Percentiles rank a stretch among this genome's conserved stretches.
These are phyloP conservation scores for Pythium phragmiticola DNA, from an alignment of 352 stramenopile species.

Conservation along the genomic window DNA sequence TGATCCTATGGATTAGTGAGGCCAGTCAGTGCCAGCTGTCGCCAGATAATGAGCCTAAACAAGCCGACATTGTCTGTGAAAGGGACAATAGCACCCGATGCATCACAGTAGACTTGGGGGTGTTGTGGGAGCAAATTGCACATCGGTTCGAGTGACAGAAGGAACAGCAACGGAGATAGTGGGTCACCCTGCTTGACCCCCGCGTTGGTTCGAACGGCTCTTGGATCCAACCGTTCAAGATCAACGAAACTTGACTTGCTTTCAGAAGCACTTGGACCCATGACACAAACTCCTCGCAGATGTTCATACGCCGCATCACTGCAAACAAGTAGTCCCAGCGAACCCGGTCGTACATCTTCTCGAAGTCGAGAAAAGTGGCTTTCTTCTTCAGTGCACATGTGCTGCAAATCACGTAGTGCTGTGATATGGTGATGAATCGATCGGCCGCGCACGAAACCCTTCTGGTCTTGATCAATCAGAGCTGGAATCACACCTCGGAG, in stretches of 20 bases:
- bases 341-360: conserved; percentile 2
- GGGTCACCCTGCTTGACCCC: conserved; percentile 9
- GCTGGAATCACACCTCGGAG: no score
- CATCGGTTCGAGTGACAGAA: conserved; percentile 1
- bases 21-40: no score
- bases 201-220: not conserved
- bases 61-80: no score
- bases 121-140: not conserved
- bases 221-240: conserved; percentile 3
- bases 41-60: no score
- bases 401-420: no score
- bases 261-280: conserved; percentile 4
- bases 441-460: no score
- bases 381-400: no score
- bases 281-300: not conserved
- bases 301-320: conserved; percentile 6
- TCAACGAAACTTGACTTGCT: not conserved
- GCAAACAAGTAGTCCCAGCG: not conserved
- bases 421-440: no score
- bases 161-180: conserved; percentile 1
- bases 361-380: not conserved
- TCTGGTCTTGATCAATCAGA: no score
- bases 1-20: no score
- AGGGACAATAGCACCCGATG: no score
- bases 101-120: no score